Evolutionary conservation across 768 basidiomycete genomes (phyloP).

Genomic region (Psilocybe cyanescens): DNA sequence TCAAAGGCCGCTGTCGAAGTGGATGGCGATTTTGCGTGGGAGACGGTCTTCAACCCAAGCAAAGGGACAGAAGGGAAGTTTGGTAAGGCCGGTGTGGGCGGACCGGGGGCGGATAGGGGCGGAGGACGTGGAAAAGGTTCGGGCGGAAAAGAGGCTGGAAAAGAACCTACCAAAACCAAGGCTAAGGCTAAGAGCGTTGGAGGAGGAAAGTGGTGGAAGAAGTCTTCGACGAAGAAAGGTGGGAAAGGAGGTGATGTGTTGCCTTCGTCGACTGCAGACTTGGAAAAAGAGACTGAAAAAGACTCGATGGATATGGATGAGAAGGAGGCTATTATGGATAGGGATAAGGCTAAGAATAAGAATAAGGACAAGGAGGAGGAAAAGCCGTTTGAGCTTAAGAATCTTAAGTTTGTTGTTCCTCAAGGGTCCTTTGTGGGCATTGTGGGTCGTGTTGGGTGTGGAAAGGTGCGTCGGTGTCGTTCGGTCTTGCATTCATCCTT

Average conservation of each 20-base stretch:
- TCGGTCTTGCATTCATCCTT: not conserved
- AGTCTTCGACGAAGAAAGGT: not conserved
- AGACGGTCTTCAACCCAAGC: slow-evolving; percentile 32
- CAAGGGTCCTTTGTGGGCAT: slow-evolving; percentile 70
- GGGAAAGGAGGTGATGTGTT: not conserved
- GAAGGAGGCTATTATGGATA: not conserved
- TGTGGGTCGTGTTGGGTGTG: slow-evolving; percentile 74
- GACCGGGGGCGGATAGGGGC: not conserved
- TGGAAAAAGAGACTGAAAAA: slow-evolving; percentile 15
- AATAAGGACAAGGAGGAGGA: slow-evolving; percentile 32
- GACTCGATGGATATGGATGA: slow-evolving; percentile 8
- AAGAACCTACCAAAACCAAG: not conserved
- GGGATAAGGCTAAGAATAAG: slow-evolving; percentile 11
- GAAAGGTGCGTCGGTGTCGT: slow-evolving; percentile 50
- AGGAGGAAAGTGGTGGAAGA: slow-evolving; percentile 8
- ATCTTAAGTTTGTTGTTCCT: slow-evolving; percentile 49
- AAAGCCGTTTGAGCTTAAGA: slow-evolving; percentile 54
- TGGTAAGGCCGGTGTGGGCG: slow-evolving; percentile 4
- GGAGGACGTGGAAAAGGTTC: slow-evolving; percentile 1
- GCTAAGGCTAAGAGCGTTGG: not conserved
- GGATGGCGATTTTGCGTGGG: slow-evolving; percentile 59
- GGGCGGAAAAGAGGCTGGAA: not conserved
- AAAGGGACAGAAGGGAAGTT: slow-evolving; percentile 19
- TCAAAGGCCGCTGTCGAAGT: slow-evolving; percentile 45
- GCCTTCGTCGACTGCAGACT: slow-evolving; percentile 11